Evolutionary conservation across 2,329 filamentous ascomycete genomes (phyloP), one percentile per base, ranked within the genome.

Genomic region (Mariannaea elegans): DNA sequence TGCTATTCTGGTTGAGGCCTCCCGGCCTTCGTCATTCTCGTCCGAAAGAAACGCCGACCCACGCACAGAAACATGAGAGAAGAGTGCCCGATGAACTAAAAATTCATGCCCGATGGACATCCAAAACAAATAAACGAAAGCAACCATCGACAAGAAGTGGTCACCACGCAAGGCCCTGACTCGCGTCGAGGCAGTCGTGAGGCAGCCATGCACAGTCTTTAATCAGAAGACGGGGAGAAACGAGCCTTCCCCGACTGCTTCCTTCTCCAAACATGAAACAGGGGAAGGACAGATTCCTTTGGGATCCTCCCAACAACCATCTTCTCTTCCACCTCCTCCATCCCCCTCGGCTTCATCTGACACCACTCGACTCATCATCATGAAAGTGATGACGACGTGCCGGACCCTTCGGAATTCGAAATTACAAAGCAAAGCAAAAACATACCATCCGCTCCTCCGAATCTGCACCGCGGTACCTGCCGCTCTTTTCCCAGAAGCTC

Each of bases 401-500:
- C 18, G 39, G 41, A 18, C 31, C 34, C 42, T 29, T 39, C 31
- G 42, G 32, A 38, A 18, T 23, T 27, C 32, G 42, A 54, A 27
- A 39, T 47, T 14, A 46, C 51, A 39, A 39, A 27, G 14, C 18
- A 47, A 38, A 16, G 16, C 32, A 36, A 45, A 27, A 52, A 31
- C 29, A 19, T 19, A 42, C 36, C n/a, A 29, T 32, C 38, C 49
- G 49, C 49, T 32, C 39, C 13, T 14, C 32, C 31, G 34, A 47
- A 19, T 23, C 13, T 14, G 29, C 42, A 12, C 24, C 32, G 31
- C 19, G 42, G 34, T 41, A 32, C 42, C 16, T 47, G 36, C 27
- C 42, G 13, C 24, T 14, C 27, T 31, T 32, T 55, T 44, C 46
- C 51, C 27, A 32, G 51, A 55, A 55, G 27, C 32, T 19, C 8